Percentiles rank a stretch among this genome's conserved stretches.
Conservation (phyloP, 495 filamentous ascomycete species). For the Podospora pseudocomata region DNA sequence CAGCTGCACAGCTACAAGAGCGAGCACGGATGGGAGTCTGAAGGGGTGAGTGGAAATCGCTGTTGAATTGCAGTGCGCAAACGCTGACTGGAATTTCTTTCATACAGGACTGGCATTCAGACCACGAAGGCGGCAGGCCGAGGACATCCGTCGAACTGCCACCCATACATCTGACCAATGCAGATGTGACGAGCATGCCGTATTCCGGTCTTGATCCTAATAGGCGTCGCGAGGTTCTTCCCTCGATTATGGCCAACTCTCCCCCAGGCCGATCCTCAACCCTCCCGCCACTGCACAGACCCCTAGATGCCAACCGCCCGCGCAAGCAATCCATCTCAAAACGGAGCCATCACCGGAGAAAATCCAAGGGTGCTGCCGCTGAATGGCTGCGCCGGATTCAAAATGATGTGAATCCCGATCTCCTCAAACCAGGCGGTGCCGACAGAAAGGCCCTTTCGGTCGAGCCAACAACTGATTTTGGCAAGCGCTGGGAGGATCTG, state of each 20-base stretch:
- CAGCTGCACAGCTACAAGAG: slow-evolving; percentile 77
- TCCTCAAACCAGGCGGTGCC: slow-evolving; percentile 63
- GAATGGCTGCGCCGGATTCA: slow-evolving; percentile 51
- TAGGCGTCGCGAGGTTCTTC: slow-evolving; percentile 66
- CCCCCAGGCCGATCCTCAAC: slow-evolving; percentile 85
- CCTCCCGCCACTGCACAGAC: slow-evolving; percentile 72
- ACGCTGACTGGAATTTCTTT: not conserved
- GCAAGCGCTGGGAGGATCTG: slow-evolving; percentile 90
- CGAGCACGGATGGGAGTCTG: slow-evolving; percentile 79
- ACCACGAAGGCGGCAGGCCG: slow-evolving; percentile 57
- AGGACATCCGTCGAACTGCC: slow-evolving; percentile 69
- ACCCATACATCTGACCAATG: slow-evolving; percentile 56
- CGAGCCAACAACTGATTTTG: slow-evolving; percentile 72
- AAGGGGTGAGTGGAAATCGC: slow-evolving; percentile 57
- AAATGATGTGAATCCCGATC: slow-evolving; percentile 38
- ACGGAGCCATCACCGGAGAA: slow-evolving; percentile 70
- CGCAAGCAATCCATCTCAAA: slow-evolving; percentile 83
- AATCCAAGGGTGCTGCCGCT: slow-evolving; percentile 50
- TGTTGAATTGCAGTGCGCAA: not conserved
- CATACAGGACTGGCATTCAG: slow-evolving; percentile 65
- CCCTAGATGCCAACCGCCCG: slow-evolving; percentile 57
- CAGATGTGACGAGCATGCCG: slow-evolving; percentile 66
- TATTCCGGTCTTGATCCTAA: slow-evolving; percentile 59
- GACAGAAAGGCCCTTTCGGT: slow-evolving; percentile 81
- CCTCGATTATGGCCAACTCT: slow-evolving; percentile 74